Conservation (phyloP, 1,284 basidiomycete genomes). For the Puccinia horiana region DNA sequence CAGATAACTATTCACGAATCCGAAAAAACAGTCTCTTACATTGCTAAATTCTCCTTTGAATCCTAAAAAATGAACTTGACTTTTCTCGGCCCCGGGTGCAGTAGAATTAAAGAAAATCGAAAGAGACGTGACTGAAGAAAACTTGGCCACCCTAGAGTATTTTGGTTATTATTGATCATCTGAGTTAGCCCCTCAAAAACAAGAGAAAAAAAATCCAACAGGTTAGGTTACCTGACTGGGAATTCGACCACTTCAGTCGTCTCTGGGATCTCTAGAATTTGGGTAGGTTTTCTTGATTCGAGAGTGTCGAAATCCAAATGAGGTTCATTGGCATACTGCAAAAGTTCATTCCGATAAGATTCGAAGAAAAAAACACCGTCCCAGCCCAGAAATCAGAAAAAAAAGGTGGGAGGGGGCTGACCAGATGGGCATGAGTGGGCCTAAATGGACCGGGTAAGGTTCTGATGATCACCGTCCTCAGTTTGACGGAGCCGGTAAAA, state of each 20-base stretch:
- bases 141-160: slow-evolving; percentile 68
- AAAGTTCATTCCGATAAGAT: slow-evolving; percentile 40
- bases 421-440: slow-evolving; percentile 68
- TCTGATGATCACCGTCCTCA: slow-evolving; percentile 72
- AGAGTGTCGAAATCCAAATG: slow-evolving; percentile 74
- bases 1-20: neutral
- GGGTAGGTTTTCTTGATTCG: slow-evolving; percentile 66
- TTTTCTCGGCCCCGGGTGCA: slow-evolving; percentile 71
- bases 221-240: slow-evolving; percentile 64
- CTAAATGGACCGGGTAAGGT: slow-evolving; percentile 72
- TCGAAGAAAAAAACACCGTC: too few relatives aligned
- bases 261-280: slow-evolving; percentile 70
- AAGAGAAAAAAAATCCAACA: slow-evolving; percentile 6
- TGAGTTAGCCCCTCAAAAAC: neutral
- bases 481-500: slow-evolving; percentile 75
- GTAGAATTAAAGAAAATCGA: slow-evolving; percentile 71
- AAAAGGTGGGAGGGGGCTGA: slow-evolving; percentile 57
- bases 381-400: too few relatives aligned
- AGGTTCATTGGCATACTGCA: slow-evolving; percentile 70
- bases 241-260: slow-evolving; percentile 75
- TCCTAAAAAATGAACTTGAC: slow-evolving; percentile 72
- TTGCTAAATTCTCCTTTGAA: slow-evolving; percentile 76
- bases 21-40: slow-evolving; percentile 60
- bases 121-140: slow-evolving; percentile 70
- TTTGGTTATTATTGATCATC: slow-evolving; percentile 3